Evolutionary conservation across 1,284 basidiomycete species (phyloP), one percentile per base, ranked within the genome.

Genomic region (Cyathus olla): DNA sequence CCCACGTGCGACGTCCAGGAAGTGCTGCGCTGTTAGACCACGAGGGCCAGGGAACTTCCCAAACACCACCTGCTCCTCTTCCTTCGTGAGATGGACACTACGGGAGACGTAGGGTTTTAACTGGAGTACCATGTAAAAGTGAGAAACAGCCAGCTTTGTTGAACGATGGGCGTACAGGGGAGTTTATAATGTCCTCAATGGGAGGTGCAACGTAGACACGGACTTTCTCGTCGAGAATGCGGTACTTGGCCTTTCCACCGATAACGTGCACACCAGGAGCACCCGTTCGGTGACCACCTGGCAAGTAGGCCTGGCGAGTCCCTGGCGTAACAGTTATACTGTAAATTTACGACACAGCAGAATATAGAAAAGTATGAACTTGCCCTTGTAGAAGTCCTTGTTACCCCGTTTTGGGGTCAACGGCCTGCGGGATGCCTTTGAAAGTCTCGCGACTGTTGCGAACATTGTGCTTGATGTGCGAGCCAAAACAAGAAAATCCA

Each of bases 321-420:
- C 95, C 94, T 95, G 66, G 9, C 44, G 10, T n/a, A 29, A 47
- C 6, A 35, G 31, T 35, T 35, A 13, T 35, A 35, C 37, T 55
- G 39, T 55, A 35, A 42, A 49, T 59, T 4, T 52, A 31, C 35
- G 21, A 19, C 6, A 24, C 19, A 42, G 31, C 37, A 52, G 4
- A 56, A 27, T n/a, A 24, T 62, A 24, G 37, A 10, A 28, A 39
- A 54, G 27, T 48, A 31, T 56, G 19, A 9, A 75, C 79, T 37
- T 11, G 92, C 95, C 96, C 79, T 97, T 98, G 85, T 97, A 97
- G 74, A 86, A 97, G 76, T 97, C 95, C 72, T 97, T 97, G 82
- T 96, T 97, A 21, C 88, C 96, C 55, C 90, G 81, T 76, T 97
- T 97, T 1, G 93, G 84, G 0, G 91, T 95, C 52, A 97, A 83